Conservation (phyloP, 169 alveolate species). For the Plasmodium falciparum region DNA sequence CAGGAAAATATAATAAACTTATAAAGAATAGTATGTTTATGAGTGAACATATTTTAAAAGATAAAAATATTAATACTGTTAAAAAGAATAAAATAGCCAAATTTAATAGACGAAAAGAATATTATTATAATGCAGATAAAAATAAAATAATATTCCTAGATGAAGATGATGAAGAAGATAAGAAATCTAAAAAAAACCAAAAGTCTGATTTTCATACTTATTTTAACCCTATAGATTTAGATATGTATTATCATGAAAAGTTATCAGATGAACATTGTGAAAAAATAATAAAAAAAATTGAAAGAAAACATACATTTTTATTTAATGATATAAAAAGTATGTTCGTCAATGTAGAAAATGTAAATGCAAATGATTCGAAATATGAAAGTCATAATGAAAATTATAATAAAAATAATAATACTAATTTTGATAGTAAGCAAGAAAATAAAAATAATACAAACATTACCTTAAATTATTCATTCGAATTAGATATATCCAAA, state of each 20-base stretch:
- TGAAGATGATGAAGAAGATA: conserved; percentile 14
- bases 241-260: conserved; percentile 36
- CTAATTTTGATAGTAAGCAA: background rate
- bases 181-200: conserved; percentile 9
- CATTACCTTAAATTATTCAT: background rate
- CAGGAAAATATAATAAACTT: conserved; percentile 31
- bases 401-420: background rate
- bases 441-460: background rate
- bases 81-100: conserved; percentile 21
- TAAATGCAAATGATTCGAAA: background rate
- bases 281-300: conserved; percentile 34
- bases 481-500: conserved; percentile 7
- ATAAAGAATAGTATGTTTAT: conserved; percentile 41
- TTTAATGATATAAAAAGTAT: conserved; percentile 22
- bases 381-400: background rate
- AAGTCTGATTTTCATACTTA: conserved; percentile 38
- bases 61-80: conserved; percentile 20
- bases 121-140: conserved; percentile 4
- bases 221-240: conserved; percentile 38
- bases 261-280: conserved; percentile 54
- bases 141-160: conserved; percentile 26
- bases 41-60: conserved; percentile 31
- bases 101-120: conserved; percentile 33
- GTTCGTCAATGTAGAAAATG: conserved; percentile 9
- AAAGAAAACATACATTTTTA: conserved; percentile 41